Percentiles rank a stretch among this genome's conserved stretches.
Conservation (phyloP, 305 asterid species). For the Fraxinus platypoda region DNA sequence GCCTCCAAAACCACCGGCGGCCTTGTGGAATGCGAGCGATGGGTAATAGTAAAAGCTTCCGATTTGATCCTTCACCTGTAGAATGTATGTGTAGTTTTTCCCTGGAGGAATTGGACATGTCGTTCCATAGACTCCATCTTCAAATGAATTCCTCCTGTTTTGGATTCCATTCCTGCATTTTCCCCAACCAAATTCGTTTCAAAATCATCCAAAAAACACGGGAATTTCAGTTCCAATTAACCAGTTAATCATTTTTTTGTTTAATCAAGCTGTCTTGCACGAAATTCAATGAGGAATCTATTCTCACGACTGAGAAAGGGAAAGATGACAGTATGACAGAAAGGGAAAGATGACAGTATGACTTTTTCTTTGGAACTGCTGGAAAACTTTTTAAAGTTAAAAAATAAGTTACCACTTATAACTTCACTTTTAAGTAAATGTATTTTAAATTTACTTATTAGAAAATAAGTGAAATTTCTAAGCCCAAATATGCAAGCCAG, state of each 20-base stretch:
- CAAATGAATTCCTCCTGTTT: slow-evolving; percentile 75
- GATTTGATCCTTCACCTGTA: slow-evolving; percentile 93
- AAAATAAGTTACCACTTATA: no score
- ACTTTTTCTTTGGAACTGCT: background rate
- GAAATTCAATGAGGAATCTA: background rate
- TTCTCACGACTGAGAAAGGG: background rate
- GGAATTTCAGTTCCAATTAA: background rate
- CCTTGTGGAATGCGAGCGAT: slow-evolving; percentile 81
- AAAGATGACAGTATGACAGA: background rate
- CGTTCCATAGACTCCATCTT: slow-evolving; percentile 85
- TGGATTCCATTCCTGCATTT: slow-evolving; percentile 75
- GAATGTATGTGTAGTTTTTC: slow-evolving; percentile 72
- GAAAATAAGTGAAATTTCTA: background rate
- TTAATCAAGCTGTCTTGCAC: background rate
- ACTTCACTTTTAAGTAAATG: no score
- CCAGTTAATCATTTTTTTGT: background rate
- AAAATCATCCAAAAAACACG: background rate
- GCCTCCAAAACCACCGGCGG: slow-evolving; percentile 93
- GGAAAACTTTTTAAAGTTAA: no score
- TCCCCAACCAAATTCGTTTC: background rate
- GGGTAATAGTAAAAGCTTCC: slow-evolving; percentile 95
- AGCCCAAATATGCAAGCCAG: background rate
- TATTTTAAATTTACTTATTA: no score
- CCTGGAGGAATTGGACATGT: slow-evolving; percentile 98
- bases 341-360: background rate